phyloP scores from a whole-genome alignment of 768 basidiomycete genomes.

The Tephrocybe rancida region DNA sequence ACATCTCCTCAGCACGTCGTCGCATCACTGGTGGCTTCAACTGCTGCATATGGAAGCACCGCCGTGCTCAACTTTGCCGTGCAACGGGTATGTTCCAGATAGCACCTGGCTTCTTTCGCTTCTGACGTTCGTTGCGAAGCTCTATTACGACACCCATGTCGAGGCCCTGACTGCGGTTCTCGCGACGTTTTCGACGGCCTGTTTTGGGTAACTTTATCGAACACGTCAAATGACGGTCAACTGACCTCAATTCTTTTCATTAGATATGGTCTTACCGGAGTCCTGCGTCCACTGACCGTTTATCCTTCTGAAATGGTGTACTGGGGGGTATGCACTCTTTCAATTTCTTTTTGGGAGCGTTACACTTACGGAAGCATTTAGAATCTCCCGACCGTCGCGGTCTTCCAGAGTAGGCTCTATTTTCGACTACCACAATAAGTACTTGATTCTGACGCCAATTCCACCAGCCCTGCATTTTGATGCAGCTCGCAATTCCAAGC shows the following conservation, averaged over 20 bases:
- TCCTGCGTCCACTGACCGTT: constrained; percentile 59
- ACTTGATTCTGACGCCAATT: background rate
- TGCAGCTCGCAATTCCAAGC: constrained; percentile 42
- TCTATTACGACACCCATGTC: constrained; percentile 62
- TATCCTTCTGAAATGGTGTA: constrained; percentile 70
- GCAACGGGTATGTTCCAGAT: constrained; percentile 41
- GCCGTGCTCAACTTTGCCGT: constrained; percentile 65
- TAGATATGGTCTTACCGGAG: constrained; percentile 62
- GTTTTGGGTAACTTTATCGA: constrained; percentile 50
- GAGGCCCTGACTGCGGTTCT: constrained; percentile 57
- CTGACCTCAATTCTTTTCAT: background rate
- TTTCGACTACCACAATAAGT: background rate
- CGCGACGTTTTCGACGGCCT: constrained; percentile 64
- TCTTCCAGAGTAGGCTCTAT: constrained; percentile 52
- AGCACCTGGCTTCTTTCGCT: background rate
- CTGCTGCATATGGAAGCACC: constrained; percentile 53
- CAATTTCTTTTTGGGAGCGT: background rate
- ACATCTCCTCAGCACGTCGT: constrained; percentile 50
- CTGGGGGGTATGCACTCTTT: constrained; percentile 43
- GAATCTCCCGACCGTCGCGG: constrained; percentile 60
- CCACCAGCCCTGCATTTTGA: constrained; percentile 51
- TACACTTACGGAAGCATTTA: constrained; percentile 16
- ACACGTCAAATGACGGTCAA: background rate
- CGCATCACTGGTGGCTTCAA: constrained; percentile 57
- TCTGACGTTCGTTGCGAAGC: constrained; percentile 29